phyloP scores from a whole-genome alignment of 2,329 filamentous ascomycete genomes.

The Proliferodiscus dingleyae region DNA sequence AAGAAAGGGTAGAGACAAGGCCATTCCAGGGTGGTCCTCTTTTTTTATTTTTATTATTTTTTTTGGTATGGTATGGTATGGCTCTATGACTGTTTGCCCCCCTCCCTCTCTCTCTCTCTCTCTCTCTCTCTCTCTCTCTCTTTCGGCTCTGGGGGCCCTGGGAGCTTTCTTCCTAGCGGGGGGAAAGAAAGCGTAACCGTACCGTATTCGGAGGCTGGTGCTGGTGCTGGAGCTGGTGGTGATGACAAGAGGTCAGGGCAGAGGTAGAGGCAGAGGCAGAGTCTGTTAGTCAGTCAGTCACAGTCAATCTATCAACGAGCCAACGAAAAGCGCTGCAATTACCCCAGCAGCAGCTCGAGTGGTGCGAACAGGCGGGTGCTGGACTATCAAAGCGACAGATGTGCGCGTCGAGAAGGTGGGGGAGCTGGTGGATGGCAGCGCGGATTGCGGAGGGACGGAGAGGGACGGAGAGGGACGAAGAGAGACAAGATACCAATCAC shows the following conservation, averaged over 20 bases:
- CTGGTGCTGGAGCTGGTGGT: constrained; percentile 1
- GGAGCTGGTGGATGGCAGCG: neutral
- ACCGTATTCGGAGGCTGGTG: constrained; percentile 10
- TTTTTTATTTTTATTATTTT: neutral
- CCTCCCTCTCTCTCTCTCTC: no score
- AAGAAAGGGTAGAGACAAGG: constrained; percentile 1
- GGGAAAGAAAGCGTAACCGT: constrained; percentile 10
- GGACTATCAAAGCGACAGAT: neutral
- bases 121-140: no score
- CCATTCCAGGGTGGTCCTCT: neutral
- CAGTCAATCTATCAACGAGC: no score
- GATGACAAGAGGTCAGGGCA: no score
- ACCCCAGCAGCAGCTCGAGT: neutral
- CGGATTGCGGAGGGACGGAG: neutral
- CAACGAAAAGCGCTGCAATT: constrained; percentile 6
- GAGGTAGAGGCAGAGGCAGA: no score
- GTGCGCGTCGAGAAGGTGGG: neutral
- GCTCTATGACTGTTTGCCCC: no score
- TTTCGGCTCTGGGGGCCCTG: no score
- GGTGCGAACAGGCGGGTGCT: neutral
- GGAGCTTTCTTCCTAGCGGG: constrained; percentile 5
- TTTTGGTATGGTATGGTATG: no score
- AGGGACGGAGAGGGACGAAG: neutral
- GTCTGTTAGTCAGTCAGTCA: no score
- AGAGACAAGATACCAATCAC: no score